Percentiles rank a stretch among this genome's conserved stretches.
Conservation (phyloP, 306 rosid species). For the Macrotyloma uniflorum region DNA sequence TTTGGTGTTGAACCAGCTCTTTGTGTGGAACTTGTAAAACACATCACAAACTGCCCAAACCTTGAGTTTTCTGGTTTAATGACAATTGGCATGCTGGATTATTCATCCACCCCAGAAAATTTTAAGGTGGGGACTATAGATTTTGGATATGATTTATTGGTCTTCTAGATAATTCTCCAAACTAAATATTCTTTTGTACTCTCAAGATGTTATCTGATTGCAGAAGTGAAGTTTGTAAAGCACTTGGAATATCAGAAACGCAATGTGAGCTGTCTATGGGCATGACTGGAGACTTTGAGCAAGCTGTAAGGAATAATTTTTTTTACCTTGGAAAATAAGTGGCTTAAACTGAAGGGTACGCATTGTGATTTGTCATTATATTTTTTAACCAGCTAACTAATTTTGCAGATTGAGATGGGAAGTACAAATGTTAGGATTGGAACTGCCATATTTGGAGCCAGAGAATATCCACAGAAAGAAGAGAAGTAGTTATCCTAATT, state of each 20-base stretch:
- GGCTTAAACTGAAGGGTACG: slow-evolving; percentile 6
- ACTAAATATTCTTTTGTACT: slow-evolving; percentile 28
- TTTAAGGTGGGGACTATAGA: slow-evolving; percentile 61
- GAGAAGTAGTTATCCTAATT: slow-evolving; percentile 35
- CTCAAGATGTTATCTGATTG: slow-evolving; percentile 69
- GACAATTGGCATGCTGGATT: slow-evolving; percentile 97
- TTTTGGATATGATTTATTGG: slow-evolving; percentile 4
- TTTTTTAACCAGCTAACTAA: slow-evolving; percentile 4
- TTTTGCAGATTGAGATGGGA: slow-evolving; percentile 89
- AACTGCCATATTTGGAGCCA: slow-evolving; percentile 85
- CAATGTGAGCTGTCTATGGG: slow-evolving; percentile 94
- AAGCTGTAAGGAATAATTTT: slow-evolving; percentile 68
- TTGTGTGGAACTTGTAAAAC: slow-evolving; percentile 82
- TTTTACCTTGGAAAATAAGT: neutral
- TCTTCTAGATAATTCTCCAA: slow-evolving; percentile 14
- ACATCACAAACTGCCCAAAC: slow-evolving; percentile 74
- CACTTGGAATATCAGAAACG: slow-evolving; percentile 72
- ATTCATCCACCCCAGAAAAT: slow-evolving; percentile 88
- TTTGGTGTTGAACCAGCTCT: slow-evolving; percentile 80
- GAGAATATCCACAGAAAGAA: slow-evolving; percentile 76
- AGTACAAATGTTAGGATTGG: slow-evolving; percentile 94
- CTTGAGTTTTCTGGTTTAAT: slow-evolving; percentile 86
- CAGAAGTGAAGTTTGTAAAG: slow-evolving; percentile 79
- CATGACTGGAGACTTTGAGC: slow-evolving; percentile 94
- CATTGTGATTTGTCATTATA: neutral